phyloP scores from a whole-genome alignment of 768 basidiomycete species.

The Panellus pusillus region DNA sequence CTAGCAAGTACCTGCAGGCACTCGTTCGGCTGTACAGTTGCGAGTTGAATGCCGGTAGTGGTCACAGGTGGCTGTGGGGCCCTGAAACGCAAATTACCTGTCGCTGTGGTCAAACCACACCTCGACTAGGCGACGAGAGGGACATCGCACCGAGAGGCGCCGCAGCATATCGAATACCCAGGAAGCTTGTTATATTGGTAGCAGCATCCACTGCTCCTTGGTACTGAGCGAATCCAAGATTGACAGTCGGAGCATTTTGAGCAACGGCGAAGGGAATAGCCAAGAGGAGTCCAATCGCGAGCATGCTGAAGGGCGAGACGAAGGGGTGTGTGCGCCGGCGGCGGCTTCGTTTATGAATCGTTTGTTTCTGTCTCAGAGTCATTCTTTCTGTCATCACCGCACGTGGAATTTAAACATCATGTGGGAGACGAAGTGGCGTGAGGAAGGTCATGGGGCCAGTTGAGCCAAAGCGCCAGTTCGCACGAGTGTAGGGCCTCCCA shows the following conservation, averaged over 20 bases:
- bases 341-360: no score
- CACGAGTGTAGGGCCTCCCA: no score
- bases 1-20: slow-evolving; percentile 24
- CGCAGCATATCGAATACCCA: slow-evolving; percentile 35
- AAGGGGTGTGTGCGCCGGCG: no score
- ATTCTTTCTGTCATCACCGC: no score
- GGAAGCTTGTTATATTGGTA: slow-evolving; percentile 25
- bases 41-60: slow-evolving; percentile 16
- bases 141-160: slow-evolving; percentile 22
- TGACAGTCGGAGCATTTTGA: slow-evolving; percentile 21
- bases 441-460: no score
- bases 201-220: slow-evolving; percentile 26
- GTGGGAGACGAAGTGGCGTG: no score
- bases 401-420: no score
- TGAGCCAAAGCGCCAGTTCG: no score
- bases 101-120: neutral
- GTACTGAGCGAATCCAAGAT: slow-evolving; percentile 33
- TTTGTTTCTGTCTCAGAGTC: no score
- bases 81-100: slow-evolving; percentile 18
- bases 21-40: slow-evolving; percentile 15
- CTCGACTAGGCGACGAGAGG: neutral
- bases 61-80: slow-evolving; percentile 18
- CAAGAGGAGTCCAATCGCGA: neutral
- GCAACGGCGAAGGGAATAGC: neutral
- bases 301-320: no score